Percentiles rank a stretch among this genome's conserved stretches.
phyloP scores from a whole-genome alignment of 306 rosid genomes.

The Mucuna pruriens region DNA sequence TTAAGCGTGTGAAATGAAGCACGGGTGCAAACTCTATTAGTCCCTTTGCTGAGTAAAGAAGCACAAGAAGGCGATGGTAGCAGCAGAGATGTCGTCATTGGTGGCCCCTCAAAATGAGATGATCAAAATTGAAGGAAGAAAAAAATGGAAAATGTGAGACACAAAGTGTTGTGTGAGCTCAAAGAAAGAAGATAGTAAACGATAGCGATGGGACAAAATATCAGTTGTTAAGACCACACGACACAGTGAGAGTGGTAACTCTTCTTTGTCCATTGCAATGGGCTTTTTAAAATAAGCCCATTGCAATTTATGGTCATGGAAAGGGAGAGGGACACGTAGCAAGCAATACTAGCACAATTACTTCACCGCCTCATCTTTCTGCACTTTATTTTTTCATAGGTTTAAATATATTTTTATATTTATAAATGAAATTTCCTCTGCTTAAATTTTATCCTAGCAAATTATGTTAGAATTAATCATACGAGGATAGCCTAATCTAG shows the following conservation, averaged over 20 bases:
- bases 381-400: not conserved
- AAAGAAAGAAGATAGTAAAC: slow-evolving; percentile 15
- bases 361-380: not conserved
- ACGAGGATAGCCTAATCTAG: too few species aligned
- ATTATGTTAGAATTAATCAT: too few species aligned
- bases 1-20: slow-evolving; percentile 42
- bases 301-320: slow-evolving; percentile 13
- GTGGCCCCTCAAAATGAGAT: slow-evolving; percentile 15
- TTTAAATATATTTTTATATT: not conserved
- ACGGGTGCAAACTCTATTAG: slow-evolving; percentile 19
- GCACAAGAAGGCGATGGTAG: slow-evolving; percentile 50
- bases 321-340: slow-evolving; percentile 35
- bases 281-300: slow-evolving; percentile 35
- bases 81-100: slow-evolving; percentile 55
- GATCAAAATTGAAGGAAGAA: slow-evolving; percentile 18
- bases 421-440: not conserved
- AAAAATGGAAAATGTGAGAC: not conserved
- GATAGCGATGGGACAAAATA: slow-evolving; percentile 42
- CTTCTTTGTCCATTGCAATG: not conserved
- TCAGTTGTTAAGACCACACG: slow-evolving; percentile 3
- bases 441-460: too few species aligned
- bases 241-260: not conserved
- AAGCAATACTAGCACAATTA: not conserved
- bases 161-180: slow-evolving; percentile 25
- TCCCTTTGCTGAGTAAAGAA: slow-evolving; percentile 42